Evolutionary conservation across 208 protist genomes (phyloP).

Genomic region (Wallacemonas sp.): DNA sequence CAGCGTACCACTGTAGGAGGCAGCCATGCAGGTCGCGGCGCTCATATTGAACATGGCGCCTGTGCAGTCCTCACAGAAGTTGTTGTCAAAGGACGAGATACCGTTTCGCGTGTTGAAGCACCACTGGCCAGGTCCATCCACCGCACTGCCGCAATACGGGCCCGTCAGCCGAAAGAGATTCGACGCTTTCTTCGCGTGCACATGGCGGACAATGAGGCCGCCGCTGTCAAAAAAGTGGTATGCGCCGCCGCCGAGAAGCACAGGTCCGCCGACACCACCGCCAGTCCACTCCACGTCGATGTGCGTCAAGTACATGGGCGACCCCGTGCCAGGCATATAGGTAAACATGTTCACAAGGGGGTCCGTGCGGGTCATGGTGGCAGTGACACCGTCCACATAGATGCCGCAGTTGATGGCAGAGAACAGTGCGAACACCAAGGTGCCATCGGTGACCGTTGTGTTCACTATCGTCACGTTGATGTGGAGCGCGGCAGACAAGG

Average conservation of each 20-base stretch:
- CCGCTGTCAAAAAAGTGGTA: neutral
- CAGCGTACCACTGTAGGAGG: neutral
- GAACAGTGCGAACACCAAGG: too few species aligned
- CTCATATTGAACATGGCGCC: neutral
- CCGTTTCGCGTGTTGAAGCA: neutral
- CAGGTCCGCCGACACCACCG: neutral
- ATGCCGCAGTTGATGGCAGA: too few species aligned
- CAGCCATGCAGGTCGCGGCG: neutral
- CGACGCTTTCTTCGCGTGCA: neutral
- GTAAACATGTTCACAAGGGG: neutral
- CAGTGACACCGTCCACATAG: neutral
- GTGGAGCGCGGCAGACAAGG: too few species aligned
- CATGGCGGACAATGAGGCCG: neutral
- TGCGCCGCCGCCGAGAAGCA: too few species aligned
- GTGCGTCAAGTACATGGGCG: neutral
- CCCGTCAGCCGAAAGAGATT: too few species aligned
- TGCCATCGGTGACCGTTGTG: too few species aligned
- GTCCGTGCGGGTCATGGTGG: neutral
- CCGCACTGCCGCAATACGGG: neutral
- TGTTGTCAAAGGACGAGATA: neutral
- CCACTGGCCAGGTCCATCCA: too few species aligned
- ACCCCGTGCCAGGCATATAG: neutral
- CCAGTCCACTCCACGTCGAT: neutral
- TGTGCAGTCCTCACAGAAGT: conserved; percentile 4
- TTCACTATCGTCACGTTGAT: too few species aligned